Conservation (phyloP, 768 basidiomycete genomes). For the Hypholoma sublateritium region DNA sequence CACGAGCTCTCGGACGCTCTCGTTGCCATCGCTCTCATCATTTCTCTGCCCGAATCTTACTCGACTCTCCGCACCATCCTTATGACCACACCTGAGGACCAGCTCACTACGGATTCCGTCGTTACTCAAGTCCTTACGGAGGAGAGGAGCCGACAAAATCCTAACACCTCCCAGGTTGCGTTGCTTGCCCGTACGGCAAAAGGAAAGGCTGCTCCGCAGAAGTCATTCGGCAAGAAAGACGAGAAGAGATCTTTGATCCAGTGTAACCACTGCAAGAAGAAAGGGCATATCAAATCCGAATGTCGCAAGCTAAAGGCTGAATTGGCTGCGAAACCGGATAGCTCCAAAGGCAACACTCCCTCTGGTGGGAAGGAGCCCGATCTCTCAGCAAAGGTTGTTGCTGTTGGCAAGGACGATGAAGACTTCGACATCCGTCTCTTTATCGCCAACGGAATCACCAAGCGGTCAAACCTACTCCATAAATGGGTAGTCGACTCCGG, state of each 20-base stretch:
- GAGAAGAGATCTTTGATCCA: slow-evolving; percentile 5
- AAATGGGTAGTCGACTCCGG: slow-evolving; percentile 17
- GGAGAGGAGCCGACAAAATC: slow-evolving; percentile 9
- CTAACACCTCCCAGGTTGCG: slow-evolving; percentile 7
- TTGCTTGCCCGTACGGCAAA: slow-evolving; percentile 7
- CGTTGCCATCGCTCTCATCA: background rate
- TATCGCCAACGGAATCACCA: slow-evolving; percentile 4
- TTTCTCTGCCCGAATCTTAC: slow-evolving; percentile 5
- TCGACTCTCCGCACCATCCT: slow-evolving; percentile 13
- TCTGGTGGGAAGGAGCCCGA: background rate
- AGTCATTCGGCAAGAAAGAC: background rate
- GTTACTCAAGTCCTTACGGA: slow-evolving; percentile 15
- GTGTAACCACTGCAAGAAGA: slow-evolving; percentile 17
- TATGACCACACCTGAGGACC: slow-evolving; percentile 7
- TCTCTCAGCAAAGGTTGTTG: background rate
- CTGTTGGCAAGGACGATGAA: background rate
- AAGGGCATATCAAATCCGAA: slow-evolving; percentile 16
- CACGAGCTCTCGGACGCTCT: slow-evolving; percentile 7
- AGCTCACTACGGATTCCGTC: slow-evolving; percentile 8
- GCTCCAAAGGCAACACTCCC: slow-evolving; percentile 1
- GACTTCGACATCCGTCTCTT: slow-evolving; percentile 1
- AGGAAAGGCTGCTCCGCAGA: background rate
- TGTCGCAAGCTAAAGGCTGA: slow-evolving; percentile 14
- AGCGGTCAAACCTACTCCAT: background rate
- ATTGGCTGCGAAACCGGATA: background rate